phyloP scores from a whole-genome alignment of 768 basidiomycete species.

The Suillus subalutaceus region DNA sequence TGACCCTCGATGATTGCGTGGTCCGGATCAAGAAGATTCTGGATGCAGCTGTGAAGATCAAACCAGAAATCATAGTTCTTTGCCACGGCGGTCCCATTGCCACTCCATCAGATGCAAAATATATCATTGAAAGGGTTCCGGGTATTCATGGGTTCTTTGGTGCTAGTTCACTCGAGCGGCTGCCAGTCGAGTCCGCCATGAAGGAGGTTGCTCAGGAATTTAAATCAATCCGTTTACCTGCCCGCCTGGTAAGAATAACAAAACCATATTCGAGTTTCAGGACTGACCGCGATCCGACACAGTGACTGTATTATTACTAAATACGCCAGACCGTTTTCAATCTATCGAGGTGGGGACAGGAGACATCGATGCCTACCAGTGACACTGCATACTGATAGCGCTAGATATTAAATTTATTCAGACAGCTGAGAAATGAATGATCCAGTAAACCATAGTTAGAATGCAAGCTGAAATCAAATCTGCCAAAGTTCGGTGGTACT shows the following conservation, averaged over 20 bases:
- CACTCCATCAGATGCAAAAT: slow-evolving; percentile 23
- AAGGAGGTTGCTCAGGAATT: slow-evolving; percentile 22
- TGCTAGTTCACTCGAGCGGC: slow-evolving; percentile 29
- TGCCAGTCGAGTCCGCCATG: slow-evolving; percentile 29
- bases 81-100: slow-evolving; percentile 31
- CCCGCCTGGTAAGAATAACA: slow-evolving; percentile 3
- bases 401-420: background rate
- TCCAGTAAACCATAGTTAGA: background rate
- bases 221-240: slow-evolving; percentile 23
- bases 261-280: background rate
- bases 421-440: background rate
- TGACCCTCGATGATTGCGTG: slow-evolving; percentile 27
- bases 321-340: background rate
- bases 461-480: background rate
- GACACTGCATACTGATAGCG: background rate
- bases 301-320: background rate
- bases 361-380: background rate
- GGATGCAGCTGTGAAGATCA: slow-evolving; percentile 22
- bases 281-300: background rate
- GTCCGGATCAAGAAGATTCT: slow-evolving; percentile 20
- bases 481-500: background rate
- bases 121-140: slow-evolving; percentile 21
- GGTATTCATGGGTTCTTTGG: slow-evolving; percentile 31
- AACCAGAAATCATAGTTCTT: slow-evolving; percentile 22
- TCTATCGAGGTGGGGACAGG: background rate